Conservation (phyloP, 768 basidiomycete genomes). For the Podaxis mareebaensis region DNA sequence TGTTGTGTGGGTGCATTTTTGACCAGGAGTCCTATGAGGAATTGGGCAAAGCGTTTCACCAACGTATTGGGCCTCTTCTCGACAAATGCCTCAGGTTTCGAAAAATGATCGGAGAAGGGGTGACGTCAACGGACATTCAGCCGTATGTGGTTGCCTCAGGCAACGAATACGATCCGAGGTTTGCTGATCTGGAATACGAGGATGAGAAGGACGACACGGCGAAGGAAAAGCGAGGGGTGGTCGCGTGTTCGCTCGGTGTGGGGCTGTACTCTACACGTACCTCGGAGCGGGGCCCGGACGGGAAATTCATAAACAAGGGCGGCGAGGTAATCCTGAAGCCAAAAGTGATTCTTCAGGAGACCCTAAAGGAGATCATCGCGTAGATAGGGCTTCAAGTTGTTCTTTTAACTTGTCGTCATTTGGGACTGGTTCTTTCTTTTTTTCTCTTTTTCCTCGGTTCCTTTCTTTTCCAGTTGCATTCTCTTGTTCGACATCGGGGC, state of each 20-base stretch:
- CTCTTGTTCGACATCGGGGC: too few species aligned
- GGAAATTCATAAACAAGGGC: background rate
- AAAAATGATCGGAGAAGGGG: slow-evolving; percentile 28
- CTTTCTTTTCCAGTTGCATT: too few species aligned
- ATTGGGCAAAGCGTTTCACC: slow-evolving; percentile 20
- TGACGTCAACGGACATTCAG: slow-evolving; percentile 26
- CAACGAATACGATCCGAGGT: slow-evolving; percentile 14
- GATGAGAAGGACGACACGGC: slow-evolving; percentile 18
- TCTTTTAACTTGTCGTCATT: background rate
- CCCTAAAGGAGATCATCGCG: slow-evolving; percentile 18
- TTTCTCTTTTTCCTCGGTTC: too few species aligned
- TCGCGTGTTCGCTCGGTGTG: slow-evolving; percentile 17
- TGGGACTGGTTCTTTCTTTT: too few species aligned
- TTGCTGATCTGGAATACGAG: slow-evolving; percentile 20
- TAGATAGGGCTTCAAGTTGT: background rate
- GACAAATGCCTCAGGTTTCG: slow-evolving; percentile 27
- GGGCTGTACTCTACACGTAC: slow-evolving; percentile 8
- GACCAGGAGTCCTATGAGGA: slow-evolving; percentile 1
- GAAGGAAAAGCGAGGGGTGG: slow-evolving; percentile 10
- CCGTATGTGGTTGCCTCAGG: slow-evolving; percentile 21
- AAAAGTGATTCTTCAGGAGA: slow-evolving; percentile 21
- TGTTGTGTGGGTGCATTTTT: slow-evolving; percentile 1
- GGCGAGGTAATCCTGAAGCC: slow-evolving; percentile 14
- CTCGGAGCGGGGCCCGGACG: slow-evolving; percentile 6
- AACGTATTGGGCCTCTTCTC: slow-evolving; percentile 27